Evolutionary conservation across 2,329 filamentous ascomycete genomes (phyloP).

Genomic region (Phialophora chinensis): DNA sequence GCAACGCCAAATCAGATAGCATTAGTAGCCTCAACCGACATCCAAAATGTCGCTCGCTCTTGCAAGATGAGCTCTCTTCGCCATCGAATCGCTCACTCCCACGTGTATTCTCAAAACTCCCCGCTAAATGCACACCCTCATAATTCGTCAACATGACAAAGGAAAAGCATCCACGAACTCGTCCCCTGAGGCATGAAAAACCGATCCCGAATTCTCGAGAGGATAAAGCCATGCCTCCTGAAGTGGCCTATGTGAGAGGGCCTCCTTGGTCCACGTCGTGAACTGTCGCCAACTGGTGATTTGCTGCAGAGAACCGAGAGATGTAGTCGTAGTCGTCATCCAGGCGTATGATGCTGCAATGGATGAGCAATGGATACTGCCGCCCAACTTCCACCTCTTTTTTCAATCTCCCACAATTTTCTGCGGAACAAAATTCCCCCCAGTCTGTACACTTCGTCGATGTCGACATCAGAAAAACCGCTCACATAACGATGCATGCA

Average conservation of each 20-base stretch:
- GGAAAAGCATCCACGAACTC: slow-evolving; percentile 27
- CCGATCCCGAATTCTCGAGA: slow-evolving; percentile 49
- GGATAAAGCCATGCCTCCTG: slow-evolving; percentile 54
- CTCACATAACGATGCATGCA: slow-evolving; percentile 45
- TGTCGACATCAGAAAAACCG: slow-evolving; percentile 23
- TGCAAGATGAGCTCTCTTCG: slow-evolving; percentile 4
- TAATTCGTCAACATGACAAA: slow-evolving; percentile 34
- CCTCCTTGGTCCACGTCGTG: slow-evolving; percentile 26
- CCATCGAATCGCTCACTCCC: slow-evolving; percentile 13
- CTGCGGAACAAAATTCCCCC: slow-evolving; percentile 22
- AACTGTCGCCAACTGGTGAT: slow-evolving; percentile 27
- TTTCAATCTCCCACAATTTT: slow-evolving; percentile 16
- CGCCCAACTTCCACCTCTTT: slow-evolving; percentile 30
- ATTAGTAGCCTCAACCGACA: slow-evolving; percentile 13
- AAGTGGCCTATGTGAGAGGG: slow-evolving; percentile 42
- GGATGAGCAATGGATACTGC: slow-evolving; percentile 28
- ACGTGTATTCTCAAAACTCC: slow-evolving; percentile 27
- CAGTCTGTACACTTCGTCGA: slow-evolving; percentile 21
- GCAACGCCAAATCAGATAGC: slow-evolving; percentile 5
- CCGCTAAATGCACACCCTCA: slow-evolving; percentile 31
- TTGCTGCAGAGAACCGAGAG: slow-evolving; percentile 27
- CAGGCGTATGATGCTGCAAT: slow-evolving; percentile 26
- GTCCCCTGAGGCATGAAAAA: slow-evolving; percentile 49
- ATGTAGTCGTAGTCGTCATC: slow-evolving; percentile 22
- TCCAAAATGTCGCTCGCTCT: slow-evolving; percentile 6